Evolutionary conservation across 2,329 filamentous ascomycete genomes (phyloP).

Genomic region (Verruconis gallopava): DNA sequence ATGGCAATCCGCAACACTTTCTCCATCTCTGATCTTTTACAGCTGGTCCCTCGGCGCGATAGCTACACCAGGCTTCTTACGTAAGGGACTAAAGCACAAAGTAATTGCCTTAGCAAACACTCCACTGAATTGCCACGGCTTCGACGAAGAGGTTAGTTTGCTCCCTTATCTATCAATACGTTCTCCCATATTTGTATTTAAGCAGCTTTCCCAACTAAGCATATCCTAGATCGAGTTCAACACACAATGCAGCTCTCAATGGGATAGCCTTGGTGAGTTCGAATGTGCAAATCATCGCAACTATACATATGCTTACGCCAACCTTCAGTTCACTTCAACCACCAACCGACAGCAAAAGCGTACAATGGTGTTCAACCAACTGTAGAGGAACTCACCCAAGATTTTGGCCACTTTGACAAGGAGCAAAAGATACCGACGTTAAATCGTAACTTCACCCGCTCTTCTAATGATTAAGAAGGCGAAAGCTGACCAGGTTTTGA

Average conservation of each 20-base stretch:
- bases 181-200: too few species aligned
- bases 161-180: too few species aligned
- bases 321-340: slow-evolving; percentile 29
- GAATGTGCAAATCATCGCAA: not conserved
- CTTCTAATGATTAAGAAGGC: not conserved
- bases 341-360: slow-evolving; percentile 29
- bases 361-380: slow-evolving; percentile 38
- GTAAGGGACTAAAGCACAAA: slow-evolving; percentile 24
- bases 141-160: slow-evolving; percentile 15
- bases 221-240: slow-evolving; percentile 41
- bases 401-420: slow-evolving; percentile 15
- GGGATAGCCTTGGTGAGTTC: slow-evolving; percentile 34
- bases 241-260: slow-evolving; percentile 43
- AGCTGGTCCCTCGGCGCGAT: slow-evolving; percentile 13
- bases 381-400: slow-evolving; percentile 16
- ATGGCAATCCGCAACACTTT: too few species aligned
- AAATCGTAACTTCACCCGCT: slow-evolving; percentile 9
- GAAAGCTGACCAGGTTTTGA: slow-evolving; percentile 18
- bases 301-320: slow-evolving; percentile 9
- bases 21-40: slow-evolving; percentile 3
- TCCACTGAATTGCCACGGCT: slow-evolving; percentile 9
- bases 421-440: slow-evolving; percentile 9
- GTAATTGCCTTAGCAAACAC: slow-evolving; percentile 18
- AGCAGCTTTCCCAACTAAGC: too few species aligned
- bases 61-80: slow-evolving; percentile 20